Evolutionary conservation across 2,329 filamentous ascomycete genomes (phyloP), one percentile per base, ranked within the genome.

Genomic region (Fusarium albidum): DNA sequence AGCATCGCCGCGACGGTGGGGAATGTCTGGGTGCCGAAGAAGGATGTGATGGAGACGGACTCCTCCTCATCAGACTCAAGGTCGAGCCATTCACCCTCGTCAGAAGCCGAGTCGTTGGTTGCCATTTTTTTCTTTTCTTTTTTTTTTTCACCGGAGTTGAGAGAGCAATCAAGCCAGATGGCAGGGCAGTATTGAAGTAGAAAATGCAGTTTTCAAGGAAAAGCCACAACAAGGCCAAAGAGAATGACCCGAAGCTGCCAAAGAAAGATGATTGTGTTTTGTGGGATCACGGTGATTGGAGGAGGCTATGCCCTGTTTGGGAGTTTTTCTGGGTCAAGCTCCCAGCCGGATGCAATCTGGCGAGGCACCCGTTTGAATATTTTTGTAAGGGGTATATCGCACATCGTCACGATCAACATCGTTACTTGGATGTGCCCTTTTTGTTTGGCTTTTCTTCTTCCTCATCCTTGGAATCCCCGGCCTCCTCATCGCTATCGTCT

Each of bases 11-110:
- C 71, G 29, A 86, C 81, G 66, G 87, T 83, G 8, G 83, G 73
- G 67, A 91, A 93, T 31, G 84, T 82, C 55, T 82, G 77, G 50
- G 86, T 81, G 62, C 88, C 87, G 57, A 92, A 82, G 28, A 93
- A 77, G 15, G 88, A 91, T 41, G 89, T 78, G 51, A 92, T 79
- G 15, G 81, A 75, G 21, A 86, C 77, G 5, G 79, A 74, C 60
- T 88, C 82, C 60, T 88, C 82, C 65, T 88, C 82, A 47, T 91
- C 88, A 6, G 81, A 77, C 65, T 90, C 88, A 21, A 80, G 66
- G 51, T 82, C 79, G 41, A 78, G 74, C 80, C 80, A 82, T 43
- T 80, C 81, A 49, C 75, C 77, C 33, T 80, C 79, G 18, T 80
- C 71, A 13, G 71, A 73, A 33, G 41, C 63, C 13, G 70, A 72